Evolutionary conservation across 495 filamentous ascomycete species (phyloP).

Genomic region (Penicillium subrubescens): DNA sequence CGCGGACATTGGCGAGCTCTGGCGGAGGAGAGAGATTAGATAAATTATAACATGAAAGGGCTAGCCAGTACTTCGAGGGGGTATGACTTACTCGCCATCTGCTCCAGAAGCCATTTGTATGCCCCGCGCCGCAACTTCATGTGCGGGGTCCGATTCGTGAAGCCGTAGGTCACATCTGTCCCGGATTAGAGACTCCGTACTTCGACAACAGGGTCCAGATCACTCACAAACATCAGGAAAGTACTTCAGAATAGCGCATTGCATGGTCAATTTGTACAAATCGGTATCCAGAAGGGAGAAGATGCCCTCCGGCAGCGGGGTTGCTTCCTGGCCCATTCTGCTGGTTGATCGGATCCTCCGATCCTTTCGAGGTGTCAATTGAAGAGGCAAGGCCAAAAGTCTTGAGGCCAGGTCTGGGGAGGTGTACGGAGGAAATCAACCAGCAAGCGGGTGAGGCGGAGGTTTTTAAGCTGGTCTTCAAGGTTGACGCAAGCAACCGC

Average conservation of each 20-base stretch:
- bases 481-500: conserved; percentile 12
- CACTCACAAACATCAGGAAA: conserved; percentile 75
- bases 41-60: not conserved
- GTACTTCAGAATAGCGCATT: conserved; percentile 90
- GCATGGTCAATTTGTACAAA: conserved; percentile 98
- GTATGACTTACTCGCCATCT: conserved; percentile 68
- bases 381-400: not conserved
- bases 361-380: not conserved
- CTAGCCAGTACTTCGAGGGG: not conserved
- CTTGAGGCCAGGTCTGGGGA: not conserved
- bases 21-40: conserved; percentile 1
- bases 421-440: not conserved
- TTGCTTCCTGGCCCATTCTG: conserved; percentile 36
- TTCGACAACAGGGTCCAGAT: not conserved
- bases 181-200: conserved; percentile 21
- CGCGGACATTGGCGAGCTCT: conserved; percentile 77
- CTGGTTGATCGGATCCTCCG: conserved; percentile 8
- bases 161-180: conserved; percentile 78
- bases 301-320: conserved; percentile 64
- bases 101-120: conserved; percentile 81
- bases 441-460: conserved; percentile 4
- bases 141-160: conserved; percentile 92
- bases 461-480: not conserved
- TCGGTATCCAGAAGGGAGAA: conserved; percentile 95
- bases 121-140: conserved; percentile 85